Conservation (phyloP, 257 asterid genomes). For the Solanum peruvianum region DNA sequence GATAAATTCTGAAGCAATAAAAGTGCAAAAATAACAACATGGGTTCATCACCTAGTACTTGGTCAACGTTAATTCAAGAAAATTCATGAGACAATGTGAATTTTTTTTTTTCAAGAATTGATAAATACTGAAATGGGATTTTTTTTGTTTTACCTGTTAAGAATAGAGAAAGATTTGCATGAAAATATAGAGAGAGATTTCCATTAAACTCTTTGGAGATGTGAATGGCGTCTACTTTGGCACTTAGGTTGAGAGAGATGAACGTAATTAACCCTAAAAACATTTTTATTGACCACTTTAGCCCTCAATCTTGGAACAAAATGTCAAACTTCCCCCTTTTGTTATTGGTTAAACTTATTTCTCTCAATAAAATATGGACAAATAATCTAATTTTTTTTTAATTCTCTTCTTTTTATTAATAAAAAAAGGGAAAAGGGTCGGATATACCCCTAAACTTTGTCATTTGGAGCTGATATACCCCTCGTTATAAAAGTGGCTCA, state of each 20-base stretch:
- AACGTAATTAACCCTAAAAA: not conserved
- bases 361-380: not conserved
- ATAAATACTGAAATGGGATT: not conserved
- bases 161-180: not conserved
- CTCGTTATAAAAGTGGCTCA: too few species aligned
- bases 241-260: slow-evolving; percentile 1
- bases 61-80: slow-evolving; percentile 2
- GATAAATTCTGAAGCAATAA: not conserved
- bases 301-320: not conserved
- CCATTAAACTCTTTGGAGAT: not conserved
- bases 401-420: not conserved
- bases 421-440: too few species aligned
- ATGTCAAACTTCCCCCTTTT: not conserved
- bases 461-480: too few species aligned
- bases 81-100: not conserved
- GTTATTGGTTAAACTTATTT: not conserved
- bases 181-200: not conserved
- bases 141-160: not conserved
- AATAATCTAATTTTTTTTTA: not conserved
- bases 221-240: not conserved
- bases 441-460: too few species aligned
- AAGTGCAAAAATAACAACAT: not conserved
- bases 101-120: not conserved
- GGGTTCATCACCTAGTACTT: not conserved
- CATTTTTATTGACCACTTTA: not conserved